phyloP scores from a whole-genome alignment of 2,329 filamentous ascomycete species.

The Venturia nashicola region DNA sequence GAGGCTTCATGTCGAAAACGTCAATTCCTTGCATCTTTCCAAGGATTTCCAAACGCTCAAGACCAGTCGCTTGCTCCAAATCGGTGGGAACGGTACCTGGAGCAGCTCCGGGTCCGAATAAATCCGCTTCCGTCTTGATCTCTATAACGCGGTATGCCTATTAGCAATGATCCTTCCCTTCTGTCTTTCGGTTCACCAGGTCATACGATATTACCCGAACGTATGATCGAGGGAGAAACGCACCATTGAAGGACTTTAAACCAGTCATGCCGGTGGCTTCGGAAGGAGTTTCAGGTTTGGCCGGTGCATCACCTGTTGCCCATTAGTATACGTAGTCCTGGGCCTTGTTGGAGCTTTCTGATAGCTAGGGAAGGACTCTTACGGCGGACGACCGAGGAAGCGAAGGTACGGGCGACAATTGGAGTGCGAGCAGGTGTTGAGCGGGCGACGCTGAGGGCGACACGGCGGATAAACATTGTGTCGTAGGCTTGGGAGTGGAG shows the following conservation, averaged over 20 bases:
- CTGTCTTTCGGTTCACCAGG: not conserved
- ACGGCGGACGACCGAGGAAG: constrained; percentile 33
- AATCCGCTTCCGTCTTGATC: constrained; percentile 69
- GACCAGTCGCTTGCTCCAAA: constrained; percentile 88
- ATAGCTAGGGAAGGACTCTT: constrained; percentile 17
- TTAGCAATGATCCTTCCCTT: not conserved
- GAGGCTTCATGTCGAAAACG: constrained; percentile 94
- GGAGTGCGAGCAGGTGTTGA: constrained; percentile 28
- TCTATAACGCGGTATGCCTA: constrained; percentile 42
- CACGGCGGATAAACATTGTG: constrained; percentile 38
- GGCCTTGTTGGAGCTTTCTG: constrained; percentile 1
- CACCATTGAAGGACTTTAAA: constrained; percentile 8
- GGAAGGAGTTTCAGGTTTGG: not conserved
- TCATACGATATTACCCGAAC: not conserved
- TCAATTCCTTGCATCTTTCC: constrained; percentile 99
- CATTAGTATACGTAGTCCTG: not conserved
- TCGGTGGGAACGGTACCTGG: constrained; percentile 83
- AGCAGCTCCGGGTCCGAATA: constrained; percentile 69
- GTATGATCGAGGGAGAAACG: not conserved
- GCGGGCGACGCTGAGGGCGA: constrained; percentile 34
- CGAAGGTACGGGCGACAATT: constrained; percentile 32
- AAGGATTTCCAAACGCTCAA: constrained; percentile 96
- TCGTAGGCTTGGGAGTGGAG: constrained; percentile 26
- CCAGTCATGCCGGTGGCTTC: not conserved
- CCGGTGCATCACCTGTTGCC: not conserved